A percentile compares a stretch with the other conserved stretches of the same genome.
These are phyloP conservation scores for Globisporangium recalcitrans DNA, from an alignment of 352 stramenopile species.

Conservation along the genomic window DNA sequence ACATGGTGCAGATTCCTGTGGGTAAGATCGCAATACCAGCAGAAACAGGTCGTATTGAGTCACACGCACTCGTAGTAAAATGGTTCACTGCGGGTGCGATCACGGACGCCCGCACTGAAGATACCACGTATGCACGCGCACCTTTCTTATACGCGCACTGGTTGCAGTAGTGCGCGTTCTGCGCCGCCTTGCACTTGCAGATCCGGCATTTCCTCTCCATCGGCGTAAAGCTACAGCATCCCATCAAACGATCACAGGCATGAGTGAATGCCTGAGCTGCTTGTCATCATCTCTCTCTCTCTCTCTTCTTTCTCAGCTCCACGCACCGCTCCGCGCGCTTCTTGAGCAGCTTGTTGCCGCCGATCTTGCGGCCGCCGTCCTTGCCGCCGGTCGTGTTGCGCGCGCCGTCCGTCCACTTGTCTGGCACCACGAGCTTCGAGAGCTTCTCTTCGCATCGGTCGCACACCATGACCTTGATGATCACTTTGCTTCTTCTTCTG, in stretches of 20 bases:
- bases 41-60: background rate
- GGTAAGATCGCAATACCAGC: background rate
- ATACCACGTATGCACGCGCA: conserved; percentile 7
- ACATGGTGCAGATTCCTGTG: conserved; percentile 63
- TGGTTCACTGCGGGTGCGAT: no score
- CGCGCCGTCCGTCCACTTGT: conserved; percentile 69
- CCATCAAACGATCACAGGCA: conserved; percentile 4
- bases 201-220: conserved; percentile 53
- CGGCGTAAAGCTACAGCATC: conserved; percentile 34
- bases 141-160: conserved; percentile 80
- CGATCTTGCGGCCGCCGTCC: conserved; percentile 40
- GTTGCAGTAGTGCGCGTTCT: conserved; percentile 66
- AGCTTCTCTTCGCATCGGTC: conserved; percentile 74
- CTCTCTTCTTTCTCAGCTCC: background rate
- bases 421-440: conserved; percentile 67
- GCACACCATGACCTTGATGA: conserved; percentile 48
- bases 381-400: conserved; percentile 53
- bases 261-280: background rate
- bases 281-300: background rate
- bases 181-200: conserved; percentile 52
- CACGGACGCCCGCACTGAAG: no score
- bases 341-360: conserved; percentile 37
- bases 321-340: conserved; percentile 38
- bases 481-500: background rate
- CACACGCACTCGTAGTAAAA: background rate